Evolutionary conservation across 208 protist species (phyloP).

Genomic region (Crithidia thermophila): DNA sequence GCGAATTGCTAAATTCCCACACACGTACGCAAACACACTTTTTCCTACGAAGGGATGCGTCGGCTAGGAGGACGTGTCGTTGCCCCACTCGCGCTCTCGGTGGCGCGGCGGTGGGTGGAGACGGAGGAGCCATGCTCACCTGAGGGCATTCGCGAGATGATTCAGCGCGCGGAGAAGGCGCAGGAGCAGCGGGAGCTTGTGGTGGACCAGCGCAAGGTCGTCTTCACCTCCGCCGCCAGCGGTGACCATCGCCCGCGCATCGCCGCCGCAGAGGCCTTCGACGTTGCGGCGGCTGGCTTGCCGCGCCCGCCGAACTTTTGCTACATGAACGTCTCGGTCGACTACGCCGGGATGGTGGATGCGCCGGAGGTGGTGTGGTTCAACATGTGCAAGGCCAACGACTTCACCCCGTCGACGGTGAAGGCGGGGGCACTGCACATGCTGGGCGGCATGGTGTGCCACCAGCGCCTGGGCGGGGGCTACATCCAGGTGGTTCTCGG

Average conservation of each 20-base stretch:
- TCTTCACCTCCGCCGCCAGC: slow-evolving; percentile 76
- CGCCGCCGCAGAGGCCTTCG: slow-evolving; percentile 86
- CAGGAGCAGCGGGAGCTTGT: slow-evolving; percentile 53
- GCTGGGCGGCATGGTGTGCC: slow-evolving; percentile 75
- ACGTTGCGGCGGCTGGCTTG: slow-evolving; percentile 77
- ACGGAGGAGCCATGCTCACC: slow-evolving; percentile 42
- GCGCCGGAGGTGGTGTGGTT: slow-evolving; percentile 87
- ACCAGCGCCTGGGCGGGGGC: slow-evolving; percentile 78
- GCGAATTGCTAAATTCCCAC: no score
- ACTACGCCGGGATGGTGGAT: slow-evolving; percentile 85
- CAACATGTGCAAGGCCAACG: slow-evolving; percentile 76
- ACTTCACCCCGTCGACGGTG: slow-evolving; percentile 67
- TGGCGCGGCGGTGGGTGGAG: slow-evolving; percentile 7
- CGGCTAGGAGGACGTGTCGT: slow-evolving; percentile 1
- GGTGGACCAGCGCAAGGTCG: slow-evolving; percentile 73
- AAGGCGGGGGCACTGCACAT: slow-evolving; percentile 75
- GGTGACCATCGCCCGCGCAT: slow-evolving; percentile 82
- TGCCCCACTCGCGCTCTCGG: neutral
- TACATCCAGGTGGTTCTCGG: slow-evolving; percentile 87
- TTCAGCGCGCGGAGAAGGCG: slow-evolving; percentile 58
- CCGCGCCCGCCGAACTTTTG: slow-evolving; percentile 86
- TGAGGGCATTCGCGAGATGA: slow-evolving; percentile 53
- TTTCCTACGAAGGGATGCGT: no score
- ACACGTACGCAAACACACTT: no score
- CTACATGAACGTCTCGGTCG: slow-evolving; percentile 77